Evolutionary conservation across 306 rosid genomes (phyloP).

Genomic region (Medicago lupulina): DNA sequence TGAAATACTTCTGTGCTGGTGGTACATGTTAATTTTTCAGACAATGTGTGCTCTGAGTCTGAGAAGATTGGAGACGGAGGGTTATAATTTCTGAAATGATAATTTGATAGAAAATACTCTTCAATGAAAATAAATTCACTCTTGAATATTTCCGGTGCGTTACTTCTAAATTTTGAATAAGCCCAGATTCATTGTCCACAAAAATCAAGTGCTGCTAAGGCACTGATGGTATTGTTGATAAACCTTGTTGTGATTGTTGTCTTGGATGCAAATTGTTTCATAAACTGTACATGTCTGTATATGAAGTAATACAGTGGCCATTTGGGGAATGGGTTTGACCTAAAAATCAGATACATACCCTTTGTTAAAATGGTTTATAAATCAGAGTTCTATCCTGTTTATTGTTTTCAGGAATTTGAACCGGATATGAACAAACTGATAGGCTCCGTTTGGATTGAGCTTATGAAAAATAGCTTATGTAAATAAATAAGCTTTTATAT

Average conservation of each 20-base stretch:
- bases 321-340: slow-evolving; percentile 17
- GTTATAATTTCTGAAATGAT: slow-evolving; percentile 11
- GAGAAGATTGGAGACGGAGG: slow-evolving; percentile 15
- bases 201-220: slow-evolving; percentile 14
- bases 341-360: not conserved
- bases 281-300: not conserved
- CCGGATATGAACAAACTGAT: not conserved
- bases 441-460: no score
- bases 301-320: not conserved
- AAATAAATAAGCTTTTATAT: no score
- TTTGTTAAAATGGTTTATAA: not conserved
- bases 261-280: slow-evolving; percentile 25
- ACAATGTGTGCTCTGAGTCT: not conserved
- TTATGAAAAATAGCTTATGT: no score
- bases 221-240: slow-evolving; percentile 18
- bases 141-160: not conserved
- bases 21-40: slow-evolving; percentile 24
- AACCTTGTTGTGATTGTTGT: slow-evolving; percentile 23
- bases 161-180: slow-evolving; percentile 32
- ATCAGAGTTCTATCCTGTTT: not conserved
- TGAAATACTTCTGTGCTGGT: slow-evolving; percentile 19
- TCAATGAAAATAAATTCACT: not conserved
- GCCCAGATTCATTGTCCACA: slow-evolving; percentile 8
- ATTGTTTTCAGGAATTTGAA: not conserved
- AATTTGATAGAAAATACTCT: not conserved